Evolutionary conservation across 768 basidiomycete genomes (phyloP), one percentile per base, ranked within the genome.

Genomic region (Omphalotus guepiniiformis): DNA sequence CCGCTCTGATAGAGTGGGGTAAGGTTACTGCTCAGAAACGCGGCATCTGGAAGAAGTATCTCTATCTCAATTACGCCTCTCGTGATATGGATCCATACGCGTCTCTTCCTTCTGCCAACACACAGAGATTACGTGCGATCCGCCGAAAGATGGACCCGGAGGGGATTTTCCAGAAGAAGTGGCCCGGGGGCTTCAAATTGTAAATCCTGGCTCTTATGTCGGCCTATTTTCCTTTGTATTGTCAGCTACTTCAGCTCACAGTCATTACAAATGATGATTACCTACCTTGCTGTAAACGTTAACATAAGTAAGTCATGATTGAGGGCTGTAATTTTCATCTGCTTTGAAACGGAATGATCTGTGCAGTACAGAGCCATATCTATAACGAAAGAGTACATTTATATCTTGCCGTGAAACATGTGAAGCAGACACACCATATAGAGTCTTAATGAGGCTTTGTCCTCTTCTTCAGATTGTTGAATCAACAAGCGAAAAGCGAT

Each of bases 11-110:
- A 39, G 18, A 11, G 7, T 51, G 44, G 50, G 27, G 37, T 3
- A 41, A 53, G 21, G 21, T n/a, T 27, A 49, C 34, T 16, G 43
- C 53, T 15, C 38, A 26, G 26, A 44, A 40, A 12, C 39, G 53
- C 1, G 46, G 29, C 6, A 7, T 39, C 11, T n/a, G 9, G 18
- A 15, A 25, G 9, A 8, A 15, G 13, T 47, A 7, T 8, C 22
- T 47, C 8, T 47, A 47, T 25, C 30, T 40, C 13, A 47, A 47
- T 23, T 47, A 47, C 30, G 46, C 46, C 8, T 21, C 9, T 26
- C 15, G 9, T 16, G 16, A 15, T 11, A 26, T 37, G 26, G 21
- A 47, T 22, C 13, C 25, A 11, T 39, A 39, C 19, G 46, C 8
- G 9, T 11, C 13, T 11, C 6, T 47, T 27, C 23, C 13, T 6